A percentile compares a stretch with the other conserved stretches of the same genome.
phyloP scores from a whole-genome alignment of 305 asterid species.

The Fraxinus floribunda region DNA sequence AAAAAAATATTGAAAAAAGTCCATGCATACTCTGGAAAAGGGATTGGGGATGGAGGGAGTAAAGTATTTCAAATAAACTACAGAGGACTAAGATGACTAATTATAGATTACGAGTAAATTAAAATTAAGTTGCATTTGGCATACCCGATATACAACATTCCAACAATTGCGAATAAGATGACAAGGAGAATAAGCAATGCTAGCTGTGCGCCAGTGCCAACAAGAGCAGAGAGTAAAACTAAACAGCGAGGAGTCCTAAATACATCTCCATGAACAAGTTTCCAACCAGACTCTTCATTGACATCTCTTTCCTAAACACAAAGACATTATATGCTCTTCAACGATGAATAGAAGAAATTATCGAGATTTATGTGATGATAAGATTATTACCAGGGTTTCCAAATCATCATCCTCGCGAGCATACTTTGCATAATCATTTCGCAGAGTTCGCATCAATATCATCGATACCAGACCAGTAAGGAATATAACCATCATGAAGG shows the following conservation, averaged over 20 bases:
- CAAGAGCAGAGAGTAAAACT: slow-evolving; percentile 45
- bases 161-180: slow-evolving; percentile 50
- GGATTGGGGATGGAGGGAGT: too few relatives aligned
- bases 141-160: slow-evolving; percentile 56
- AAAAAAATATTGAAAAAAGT: too few relatives aligned
- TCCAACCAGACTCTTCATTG: slow-evolving; percentile 61
- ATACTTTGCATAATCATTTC: neutral
- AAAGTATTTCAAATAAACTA: too few relatives aligned
- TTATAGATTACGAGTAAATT: too few relatives aligned
- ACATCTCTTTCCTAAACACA: slow-evolving; percentile 49
- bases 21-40: too few relatives aligned
- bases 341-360: neutral
- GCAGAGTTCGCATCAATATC: neutral
- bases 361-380: neutral
- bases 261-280: slow-evolving; percentile 58
- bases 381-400: slow-evolving; percentile 32
- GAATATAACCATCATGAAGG: neutral
- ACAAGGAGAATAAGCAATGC: slow-evolving; percentile 51
- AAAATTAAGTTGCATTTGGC: too few relatives aligned
- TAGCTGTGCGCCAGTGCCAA: slow-evolving; percentile 54
- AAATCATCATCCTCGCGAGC: neutral
- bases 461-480: neutral
- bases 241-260: slow-evolving; percentile 44
- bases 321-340: neutral
- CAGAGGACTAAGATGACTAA: too few relatives aligned